Evolutionary conservation across 2,329 filamentous ascomycete species (phyloP), one percentile per base, ranked within the genome.

Genomic region (Immersiporthe knoxdaviesiana): DNA sequence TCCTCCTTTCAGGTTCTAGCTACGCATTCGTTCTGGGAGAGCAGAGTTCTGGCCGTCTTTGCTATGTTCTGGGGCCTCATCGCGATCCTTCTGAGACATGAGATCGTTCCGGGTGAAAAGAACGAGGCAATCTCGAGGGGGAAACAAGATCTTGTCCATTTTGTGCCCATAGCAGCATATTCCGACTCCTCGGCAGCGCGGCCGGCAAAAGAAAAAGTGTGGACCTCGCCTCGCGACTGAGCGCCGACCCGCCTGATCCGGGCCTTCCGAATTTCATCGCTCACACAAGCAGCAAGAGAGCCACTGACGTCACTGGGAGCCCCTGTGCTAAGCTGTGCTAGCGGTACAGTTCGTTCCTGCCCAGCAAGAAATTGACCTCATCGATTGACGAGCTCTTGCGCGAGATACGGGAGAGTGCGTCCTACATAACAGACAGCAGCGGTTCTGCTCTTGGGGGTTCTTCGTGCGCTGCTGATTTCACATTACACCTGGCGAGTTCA

Each of bases 351-450:
- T 30, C 59, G 18, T 44, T 27, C 41, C 56, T 59, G 7, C 10
- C 30, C 56, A 59, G 56, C 56, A 37, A 24, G 56, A 37, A 56
- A 56, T 30, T 63, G 60, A 63, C 60, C 60, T 63, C 60, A 63
- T 63, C 60, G 60, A 35, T 63, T 18, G 60, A 44, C 41, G 41
- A 50, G 39, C 37, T 10, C 32, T 11, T 30, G 60, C 6, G 60
- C 60, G 60, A 50, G 41, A n/a, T 30, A 50, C 41, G 60, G n/a
- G n/a, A 50, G 39, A 3, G 18, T 44, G 27, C 24, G 3, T n/a
- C 41, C 27, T 56, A 27, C 50, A 44, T 44, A 63, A 41, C 12
- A 32, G 41, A 32, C 37, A 21, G 5, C 27, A 11, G n/a, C 3
- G 4, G 27, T 50, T 50, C 60, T 32, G 4, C 21, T 39, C 60